Conservation (phyloP, 352 stramenopile genomes). For the Phytophthora crassamura region DNA sequence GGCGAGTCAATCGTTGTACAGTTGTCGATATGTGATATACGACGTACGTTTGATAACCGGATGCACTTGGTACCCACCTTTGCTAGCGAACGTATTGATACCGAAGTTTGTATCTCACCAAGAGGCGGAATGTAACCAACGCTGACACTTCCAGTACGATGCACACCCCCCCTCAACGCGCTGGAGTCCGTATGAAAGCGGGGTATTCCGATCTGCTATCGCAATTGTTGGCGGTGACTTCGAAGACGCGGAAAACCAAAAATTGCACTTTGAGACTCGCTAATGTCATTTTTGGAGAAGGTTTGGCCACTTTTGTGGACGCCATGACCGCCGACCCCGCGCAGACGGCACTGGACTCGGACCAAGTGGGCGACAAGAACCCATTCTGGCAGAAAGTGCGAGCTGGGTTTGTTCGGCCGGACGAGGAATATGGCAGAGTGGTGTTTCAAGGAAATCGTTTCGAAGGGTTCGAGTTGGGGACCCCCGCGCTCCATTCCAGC, state of each 20-base stretch:
- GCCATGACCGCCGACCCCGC: neutral
- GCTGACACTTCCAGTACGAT: too few species aligned
- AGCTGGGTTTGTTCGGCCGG: conserved; percentile 1
- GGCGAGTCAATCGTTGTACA: too few species aligned
- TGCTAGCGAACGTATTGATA: too few species aligned
- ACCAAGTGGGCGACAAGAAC: conserved; percentile 1
- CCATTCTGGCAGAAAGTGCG: conserved; percentile 17
- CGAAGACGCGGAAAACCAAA: conserved; percentile 17
- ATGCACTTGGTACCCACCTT: too few species aligned
- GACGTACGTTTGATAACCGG: too few species aligned
- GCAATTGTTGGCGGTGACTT: conserved; percentile 2
- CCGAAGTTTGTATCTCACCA: too few species aligned
- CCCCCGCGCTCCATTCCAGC: conserved; percentile 12
- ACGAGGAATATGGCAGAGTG: too few species aligned
- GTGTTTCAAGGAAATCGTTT: neutral
- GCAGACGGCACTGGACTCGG: neutral
- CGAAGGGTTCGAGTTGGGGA: conserved; percentile 11
- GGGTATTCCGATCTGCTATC: conserved; percentile 2
- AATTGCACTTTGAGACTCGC: conserved; percentile 19
- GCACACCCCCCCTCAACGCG: too few species aligned
- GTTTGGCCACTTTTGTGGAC: conserved; percentile 5
- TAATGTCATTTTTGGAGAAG: conserved; percentile 17
- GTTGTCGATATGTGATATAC: too few species aligned
- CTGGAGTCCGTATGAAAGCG: too few species aligned
- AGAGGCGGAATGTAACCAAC: too few species aligned